Evolutionary conservation across 345 rosid genomes (phyloP).

Genomic region (Carallia pectinifolia): DNA sequence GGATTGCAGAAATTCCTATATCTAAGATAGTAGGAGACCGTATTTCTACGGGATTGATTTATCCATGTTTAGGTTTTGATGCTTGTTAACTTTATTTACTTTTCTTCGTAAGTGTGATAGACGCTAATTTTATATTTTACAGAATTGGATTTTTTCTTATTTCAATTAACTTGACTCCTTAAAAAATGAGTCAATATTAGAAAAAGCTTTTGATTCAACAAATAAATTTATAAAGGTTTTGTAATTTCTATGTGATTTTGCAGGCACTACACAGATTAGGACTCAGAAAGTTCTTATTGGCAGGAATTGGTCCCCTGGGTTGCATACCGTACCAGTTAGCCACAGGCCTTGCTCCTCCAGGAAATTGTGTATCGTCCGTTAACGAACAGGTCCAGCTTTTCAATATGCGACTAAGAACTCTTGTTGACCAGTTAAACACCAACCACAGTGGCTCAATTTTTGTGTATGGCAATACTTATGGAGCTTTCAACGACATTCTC

Average conservation of each 20-base stretch:
- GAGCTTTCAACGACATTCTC: constrained; percentile 40
- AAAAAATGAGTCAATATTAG: too few relatives aligned
- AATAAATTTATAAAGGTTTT: too few relatives aligned
- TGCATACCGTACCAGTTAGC: constrained; percentile 64
- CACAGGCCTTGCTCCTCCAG: constrained; percentile 31
- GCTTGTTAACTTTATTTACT: too few relatives aligned
- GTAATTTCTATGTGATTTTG: not conserved
- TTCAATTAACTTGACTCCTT: too few relatives aligned
- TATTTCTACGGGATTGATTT: too few relatives aligned
- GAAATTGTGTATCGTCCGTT: constrained; percentile 39
- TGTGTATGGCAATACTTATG: constrained; percentile 53
- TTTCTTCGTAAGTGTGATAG: too few relatives aligned
- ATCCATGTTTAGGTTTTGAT: too few relatives aligned
- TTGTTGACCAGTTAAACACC: constrained; percentile 46
- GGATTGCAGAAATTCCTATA: too few relatives aligned
- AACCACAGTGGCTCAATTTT: constrained; percentile 31
- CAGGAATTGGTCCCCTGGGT: constrained; percentile 60
- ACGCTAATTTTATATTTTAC: too few relatives aligned
- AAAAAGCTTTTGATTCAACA: too few relatives aligned
- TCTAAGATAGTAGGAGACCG: too few relatives aligned
- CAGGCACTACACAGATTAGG: constrained; percentile 27
- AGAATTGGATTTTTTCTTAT: too few relatives aligned
- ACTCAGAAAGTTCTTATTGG: constrained; percentile 28
- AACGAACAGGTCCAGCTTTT: constrained; percentile 47
- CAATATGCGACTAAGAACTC: constrained; percentile 42